Percentiles rank a stretch among this genome's conserved stretches.
These are phyloP conservation scores for Teratosphaeria nubilosa DNA, from an alignment of 2,329 filamentous ascomycete genomes.

Conservation along the genomic window DNA sequence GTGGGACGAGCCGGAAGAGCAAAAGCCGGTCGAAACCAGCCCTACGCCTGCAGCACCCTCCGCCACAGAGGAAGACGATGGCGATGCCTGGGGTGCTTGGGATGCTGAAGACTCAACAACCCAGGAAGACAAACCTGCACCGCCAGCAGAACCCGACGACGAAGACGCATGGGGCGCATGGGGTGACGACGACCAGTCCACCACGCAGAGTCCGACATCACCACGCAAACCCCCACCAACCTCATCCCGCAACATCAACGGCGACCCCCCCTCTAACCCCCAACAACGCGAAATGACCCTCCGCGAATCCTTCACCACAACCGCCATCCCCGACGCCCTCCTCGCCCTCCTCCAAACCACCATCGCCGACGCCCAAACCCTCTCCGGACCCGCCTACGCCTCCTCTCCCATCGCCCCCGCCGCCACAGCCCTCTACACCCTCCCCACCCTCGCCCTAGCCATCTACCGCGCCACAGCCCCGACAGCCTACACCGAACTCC, in stretches of 20 bases:
- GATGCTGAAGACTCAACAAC: constrained; percentile 29
- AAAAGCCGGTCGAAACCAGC: constrained; percentile 10
- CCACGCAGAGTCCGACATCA: constrained; percentile 1
- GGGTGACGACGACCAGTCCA: constrained; percentile 52
- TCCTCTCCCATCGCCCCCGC: constrained; percentile 53
- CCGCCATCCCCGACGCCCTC: constrained; percentile 73
- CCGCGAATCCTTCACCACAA: constrained; percentile 79
- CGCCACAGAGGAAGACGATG: constrained; percentile 26
- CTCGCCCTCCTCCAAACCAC: constrained; percentile 53
- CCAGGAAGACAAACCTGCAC: not conserved
- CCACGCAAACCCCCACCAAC: constrained; percentile 22
- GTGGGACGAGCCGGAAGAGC: constrained; percentile 58
- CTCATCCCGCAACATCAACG: constrained; percentile 6
- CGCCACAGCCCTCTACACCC: constrained; percentile 57
- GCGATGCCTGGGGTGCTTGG: constrained; percentile 39
- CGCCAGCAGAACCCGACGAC: constrained; percentile 28
- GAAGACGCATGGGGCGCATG: constrained; percentile 68
- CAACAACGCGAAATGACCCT: constrained; percentile 48
- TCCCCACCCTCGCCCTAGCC: constrained; percentile 65
- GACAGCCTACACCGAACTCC: constrained; percentile 55
- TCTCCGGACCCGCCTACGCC: constrained; percentile 42
- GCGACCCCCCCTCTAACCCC: constrained; percentile 13
- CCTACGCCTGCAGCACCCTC: not conserved
- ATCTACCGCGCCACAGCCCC: constrained; percentile 70
- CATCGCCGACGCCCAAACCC: constrained; percentile 37